Conservation (phyloP, 192 early-diverging fungal species). For the Backusella circina region DNA sequence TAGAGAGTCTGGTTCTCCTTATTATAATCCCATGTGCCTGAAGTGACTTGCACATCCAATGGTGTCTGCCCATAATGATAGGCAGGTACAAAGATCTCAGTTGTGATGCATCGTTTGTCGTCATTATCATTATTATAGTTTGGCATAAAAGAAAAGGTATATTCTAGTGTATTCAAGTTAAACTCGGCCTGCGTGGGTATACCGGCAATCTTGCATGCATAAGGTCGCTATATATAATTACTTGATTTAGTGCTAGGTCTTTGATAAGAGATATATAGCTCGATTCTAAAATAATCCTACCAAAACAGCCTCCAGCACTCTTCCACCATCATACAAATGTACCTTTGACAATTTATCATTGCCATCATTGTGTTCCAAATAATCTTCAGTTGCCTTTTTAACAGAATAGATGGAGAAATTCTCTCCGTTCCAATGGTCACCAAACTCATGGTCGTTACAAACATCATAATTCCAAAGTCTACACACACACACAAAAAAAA, state of each 20-base stretch:
- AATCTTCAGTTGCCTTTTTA: background rate
- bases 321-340: slow-evolving; percentile 64
- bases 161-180: slow-evolving; percentile 55
- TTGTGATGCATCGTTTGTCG: slow-evolving; percentile 21
- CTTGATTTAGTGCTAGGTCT: background rate
- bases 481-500: no score
- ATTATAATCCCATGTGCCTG: slow-evolving; percentile 72
- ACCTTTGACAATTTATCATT: background rate
- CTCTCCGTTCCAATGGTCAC: slow-evolving; percentile 86
- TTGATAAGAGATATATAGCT: background rate
- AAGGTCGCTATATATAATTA: slow-evolving; percentile 56
- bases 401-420: slow-evolving; percentile 76
- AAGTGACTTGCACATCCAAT: slow-evolving; percentile 56
- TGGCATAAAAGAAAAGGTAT: slow-evolving; percentile 53
- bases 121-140: background rate
- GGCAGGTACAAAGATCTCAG: slow-evolving; percentile 71
- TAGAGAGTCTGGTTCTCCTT: slow-evolving; percentile 64
- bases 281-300: slow-evolving; percentile 28
- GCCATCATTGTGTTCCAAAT: background rate
- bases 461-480: slow-evolving; percentile 87
- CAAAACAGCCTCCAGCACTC: slow-evolving; percentile 76
- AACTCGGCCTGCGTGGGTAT: slow-evolving; percentile 57
- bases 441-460: slow-evolving; percentile 70
- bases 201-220: slow-evolving; percentile 74
- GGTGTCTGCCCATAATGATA: slow-evolving; percentile 59